Conservation (phyloP, 2,329 filamentous ascomycete genomes). For the Beauveria australis region DNA sequence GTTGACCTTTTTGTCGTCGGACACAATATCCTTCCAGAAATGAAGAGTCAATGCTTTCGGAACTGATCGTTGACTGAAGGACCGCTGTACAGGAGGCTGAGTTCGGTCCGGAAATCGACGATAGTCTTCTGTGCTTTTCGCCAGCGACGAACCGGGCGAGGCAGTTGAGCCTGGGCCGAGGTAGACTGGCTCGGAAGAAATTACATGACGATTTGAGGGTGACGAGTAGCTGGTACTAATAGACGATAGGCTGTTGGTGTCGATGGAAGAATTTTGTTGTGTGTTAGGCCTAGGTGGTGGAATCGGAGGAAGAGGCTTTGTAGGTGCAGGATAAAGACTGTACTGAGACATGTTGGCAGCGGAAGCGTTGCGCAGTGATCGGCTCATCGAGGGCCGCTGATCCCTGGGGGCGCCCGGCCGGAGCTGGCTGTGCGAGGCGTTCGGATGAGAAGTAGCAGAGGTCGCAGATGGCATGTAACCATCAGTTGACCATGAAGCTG, state of each 20-base stretch:
- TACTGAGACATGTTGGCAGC: conserved; percentile 5
- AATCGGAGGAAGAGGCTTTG: conserved; percentile 8
- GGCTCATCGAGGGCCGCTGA: neutral
- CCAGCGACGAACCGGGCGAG: neutral
- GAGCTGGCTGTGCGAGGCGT: neutral
- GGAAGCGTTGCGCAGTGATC: neutral
- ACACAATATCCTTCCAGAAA: conserved; percentile 18
- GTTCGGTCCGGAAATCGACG: neutral
- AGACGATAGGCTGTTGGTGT: conserved; percentile 8
- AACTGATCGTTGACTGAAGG: neutral
- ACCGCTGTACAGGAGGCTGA: neutral
- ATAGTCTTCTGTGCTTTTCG: neutral
- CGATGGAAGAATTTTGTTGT: neutral
- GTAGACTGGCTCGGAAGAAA: neutral
- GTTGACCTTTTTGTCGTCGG: conserved; percentile 22
- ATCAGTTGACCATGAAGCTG: neutral
- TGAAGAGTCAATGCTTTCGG: neutral
- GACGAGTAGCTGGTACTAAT: conserved; percentile 6
- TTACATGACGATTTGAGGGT: neutral
- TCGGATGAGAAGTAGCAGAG: neutral
- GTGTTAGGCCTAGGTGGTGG: neutral
- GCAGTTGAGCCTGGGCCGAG: neutral
- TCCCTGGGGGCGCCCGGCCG: neutral
- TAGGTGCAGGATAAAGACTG: conserved; percentile 8
- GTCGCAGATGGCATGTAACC: neutral